Percentiles rank a stretch among this genome's conserved stretches.
phyloP scores from a whole-genome alignment of 306 rosid species.

The Acacia melanoxylon region DNA sequence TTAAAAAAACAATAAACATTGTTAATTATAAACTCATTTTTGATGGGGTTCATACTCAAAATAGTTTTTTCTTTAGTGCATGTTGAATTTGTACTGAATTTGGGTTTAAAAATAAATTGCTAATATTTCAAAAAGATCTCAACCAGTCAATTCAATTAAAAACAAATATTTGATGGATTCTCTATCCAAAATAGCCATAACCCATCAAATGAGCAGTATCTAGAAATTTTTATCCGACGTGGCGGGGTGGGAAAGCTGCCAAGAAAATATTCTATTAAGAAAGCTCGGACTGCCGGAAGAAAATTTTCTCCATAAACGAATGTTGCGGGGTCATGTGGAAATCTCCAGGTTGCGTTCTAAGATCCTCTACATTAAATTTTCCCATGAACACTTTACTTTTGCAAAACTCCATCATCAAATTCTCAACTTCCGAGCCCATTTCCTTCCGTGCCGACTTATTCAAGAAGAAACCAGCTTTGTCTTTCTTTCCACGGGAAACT shows the following conservation, averaged over 20 bases:
- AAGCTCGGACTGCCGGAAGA: background rate
- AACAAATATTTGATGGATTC: background rate
- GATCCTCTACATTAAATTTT: conserved; percentile 1
- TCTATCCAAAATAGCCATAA: background rate
- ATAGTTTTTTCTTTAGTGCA: background rate
- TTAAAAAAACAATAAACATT: background rate
- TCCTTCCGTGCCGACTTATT: conserved; percentile 22
- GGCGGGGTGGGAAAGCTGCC: background rate
- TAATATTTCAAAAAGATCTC: background rate
- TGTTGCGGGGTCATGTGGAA: background rate
- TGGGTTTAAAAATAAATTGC: background rate
- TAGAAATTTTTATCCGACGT: background rate
- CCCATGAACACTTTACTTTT: conserved; percentile 36
- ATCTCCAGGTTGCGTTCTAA: background rate
- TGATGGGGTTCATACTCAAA: no score
- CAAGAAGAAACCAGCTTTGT: conserved; percentile 36
- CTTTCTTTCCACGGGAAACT: conserved; percentile 12
- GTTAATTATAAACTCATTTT: no score
- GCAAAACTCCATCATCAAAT: conserved; percentile 30
- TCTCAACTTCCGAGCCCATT: conserved; percentile 34
- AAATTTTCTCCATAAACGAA: background rate
- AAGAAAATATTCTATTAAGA: background rate
- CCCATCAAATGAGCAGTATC: background rate
- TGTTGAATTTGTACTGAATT: background rate
- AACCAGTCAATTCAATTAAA: background rate